Conservation (phyloP, 2,329 filamentous ascomycete species). For the Xylariaceae sp. region DNA sequence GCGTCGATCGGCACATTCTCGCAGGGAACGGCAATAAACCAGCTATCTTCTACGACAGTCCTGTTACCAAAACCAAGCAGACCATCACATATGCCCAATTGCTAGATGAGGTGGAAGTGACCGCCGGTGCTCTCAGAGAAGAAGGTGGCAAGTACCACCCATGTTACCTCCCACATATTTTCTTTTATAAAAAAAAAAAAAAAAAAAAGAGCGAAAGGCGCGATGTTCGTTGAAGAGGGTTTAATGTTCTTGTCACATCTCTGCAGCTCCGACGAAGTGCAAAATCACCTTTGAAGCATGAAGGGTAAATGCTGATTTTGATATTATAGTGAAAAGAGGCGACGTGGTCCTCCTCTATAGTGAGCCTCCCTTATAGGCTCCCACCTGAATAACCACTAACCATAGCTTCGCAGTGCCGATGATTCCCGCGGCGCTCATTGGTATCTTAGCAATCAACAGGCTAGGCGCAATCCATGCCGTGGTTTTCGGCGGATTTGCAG, state of each 20-base stretch:
- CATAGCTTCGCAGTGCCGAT: conserved; percentile 70
- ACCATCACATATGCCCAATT: conserved; percentile 71
- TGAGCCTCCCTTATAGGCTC: conserved; percentile 34
- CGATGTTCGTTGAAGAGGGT: too few relatives aligned
- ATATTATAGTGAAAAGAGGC: conserved; percentile 74
- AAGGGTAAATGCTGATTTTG: too few relatives aligned
- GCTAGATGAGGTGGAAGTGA: conserved; percentile 72
- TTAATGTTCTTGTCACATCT: too few relatives aligned
- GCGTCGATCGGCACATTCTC: conserved; percentile 81
- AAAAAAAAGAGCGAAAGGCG: too few relatives aligned
- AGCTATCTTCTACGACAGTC: conserved; percentile 84
- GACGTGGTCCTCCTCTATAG: conserved; percentile 90
- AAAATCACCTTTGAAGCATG: too few relatives aligned
- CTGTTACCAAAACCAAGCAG: conserved; percentile 70
- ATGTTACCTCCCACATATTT: too few relatives aligned
- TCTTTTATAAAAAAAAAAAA: too few relatives aligned
- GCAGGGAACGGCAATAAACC: conserved; percentile 68
- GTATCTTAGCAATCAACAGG: conserved; percentile 74
- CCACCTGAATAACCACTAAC: background rate
- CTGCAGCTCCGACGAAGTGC: too few relatives aligned
- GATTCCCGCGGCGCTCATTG: conserved; percentile 85
- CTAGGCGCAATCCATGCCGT: conserved; percentile 86
- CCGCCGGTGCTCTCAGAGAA: conserved; percentile 77
- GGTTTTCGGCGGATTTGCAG: conserved; percentile 89
- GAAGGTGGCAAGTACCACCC: too few relatives aligned